Percentiles rank a stretch among this genome's conserved stretches.
Conservation (phyloP, 2,329 filamentous ascomycete species). For the Arthrobotrys sphaeroides region DNA sequence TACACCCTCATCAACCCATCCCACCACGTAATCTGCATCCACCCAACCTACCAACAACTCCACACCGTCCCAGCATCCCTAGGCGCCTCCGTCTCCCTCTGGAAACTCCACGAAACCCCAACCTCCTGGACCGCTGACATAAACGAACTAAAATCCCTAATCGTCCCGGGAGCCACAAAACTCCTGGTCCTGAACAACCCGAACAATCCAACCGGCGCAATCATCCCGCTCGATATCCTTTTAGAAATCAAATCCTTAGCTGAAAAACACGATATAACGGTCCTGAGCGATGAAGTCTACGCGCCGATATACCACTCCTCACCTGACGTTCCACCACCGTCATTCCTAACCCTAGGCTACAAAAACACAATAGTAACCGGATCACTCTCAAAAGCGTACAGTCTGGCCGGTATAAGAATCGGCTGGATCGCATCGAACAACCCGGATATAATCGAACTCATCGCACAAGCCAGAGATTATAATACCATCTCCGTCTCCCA, state of each 20-base stretch:
- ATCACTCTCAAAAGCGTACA: slow-evolving; percentile 86
- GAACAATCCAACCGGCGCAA: slow-evolving; percentile 81
- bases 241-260: slow-evolving; percentile 72
- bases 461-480: slow-evolving; percentile 77
- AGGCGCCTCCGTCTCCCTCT: slow-evolving; percentile 79
- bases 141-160: slow-evolving; percentile 71
- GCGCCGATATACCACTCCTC: slow-evolving; percentile 79
- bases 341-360: slow-evolving; percentile 67
- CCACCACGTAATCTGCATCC: slow-evolving; percentile 86
- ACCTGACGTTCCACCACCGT: slow-evolving; percentile 56
- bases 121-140: slow-evolving; percentile 75
- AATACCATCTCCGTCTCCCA: slow-evolving; percentile 87
- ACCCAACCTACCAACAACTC: slow-evolving; percentile 86
- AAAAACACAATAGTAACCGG: slow-evolving; percentile 76
- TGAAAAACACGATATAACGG: slow-evolving; percentile 65
- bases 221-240: slow-evolving; percentile 72
- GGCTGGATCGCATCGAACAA: slow-evolving; percentile 82
- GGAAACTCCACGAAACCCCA: slow-evolving; percentile 71
- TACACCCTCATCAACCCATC: slow-evolving; percentile 76
- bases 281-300: slow-evolving; percentile 84
- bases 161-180: slow-evolving; percentile 73
- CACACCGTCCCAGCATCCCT: slow-evolving; percentile 78
- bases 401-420: slow-evolving; percentile 80
- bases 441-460: slow-evolving; percentile 69
- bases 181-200: slow-evolving; percentile 78